Conservation (phyloP, 495 filamentous ascomycete genomes). For the Schizothecium vesticola region DNA sequence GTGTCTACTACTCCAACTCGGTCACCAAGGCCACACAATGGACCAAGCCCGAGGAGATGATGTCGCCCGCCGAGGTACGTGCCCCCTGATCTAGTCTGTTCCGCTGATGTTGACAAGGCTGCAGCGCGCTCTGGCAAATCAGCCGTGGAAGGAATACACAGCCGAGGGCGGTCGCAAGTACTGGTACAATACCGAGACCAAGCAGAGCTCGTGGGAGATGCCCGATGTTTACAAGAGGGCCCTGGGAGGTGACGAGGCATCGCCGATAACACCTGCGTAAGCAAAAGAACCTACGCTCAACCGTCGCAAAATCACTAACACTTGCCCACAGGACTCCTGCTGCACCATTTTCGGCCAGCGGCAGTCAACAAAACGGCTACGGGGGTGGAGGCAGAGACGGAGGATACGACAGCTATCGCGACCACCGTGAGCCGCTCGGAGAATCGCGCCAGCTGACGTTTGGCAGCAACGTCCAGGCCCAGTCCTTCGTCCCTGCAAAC, state of each 20-base stretch:
- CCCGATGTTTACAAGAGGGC: conserved; percentile 75
- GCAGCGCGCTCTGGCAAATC: conserved; percentile 72
- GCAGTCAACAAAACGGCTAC: conserved; percentile 40
- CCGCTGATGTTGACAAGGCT: background rate
- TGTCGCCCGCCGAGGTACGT: conserved; percentile 78
- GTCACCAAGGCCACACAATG: conserved; percentile 87
- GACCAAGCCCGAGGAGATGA: conserved; percentile 85
- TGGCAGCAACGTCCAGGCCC: conserved; percentile 58
- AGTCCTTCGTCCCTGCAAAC: conserved; percentile 56
- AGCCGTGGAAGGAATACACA: conserved; percentile 92
- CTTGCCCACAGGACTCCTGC: conserved; percentile 40
- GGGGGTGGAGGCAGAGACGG: conserved; percentile 19
- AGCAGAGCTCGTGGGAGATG: conserved; percentile 93
- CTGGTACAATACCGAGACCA: conserved; percentile 87
- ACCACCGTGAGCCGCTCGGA: conserved; percentile 50
- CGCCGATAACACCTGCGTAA: conserved; percentile 58
- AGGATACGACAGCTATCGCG: conserved; percentile 29
- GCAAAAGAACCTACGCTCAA: conserved; percentile 22
- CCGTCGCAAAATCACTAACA: conserved; percentile 6
- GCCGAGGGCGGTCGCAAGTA: conserved; percentile 83
- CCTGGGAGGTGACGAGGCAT: conserved; percentile 44
- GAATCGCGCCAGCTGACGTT: conserved; percentile 65
- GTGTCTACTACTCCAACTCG: conserved; percentile 89
- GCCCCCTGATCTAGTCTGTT: background rate
- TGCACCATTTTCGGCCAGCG: conserved; percentile 62